A percentile compares a stretch with the other conserved stretches of the same genome.
Evolutionary conservation across 2,329 filamentous ascomycete genomes (phyloP).

Genomic region (Paraphoma sp.): DNA sequence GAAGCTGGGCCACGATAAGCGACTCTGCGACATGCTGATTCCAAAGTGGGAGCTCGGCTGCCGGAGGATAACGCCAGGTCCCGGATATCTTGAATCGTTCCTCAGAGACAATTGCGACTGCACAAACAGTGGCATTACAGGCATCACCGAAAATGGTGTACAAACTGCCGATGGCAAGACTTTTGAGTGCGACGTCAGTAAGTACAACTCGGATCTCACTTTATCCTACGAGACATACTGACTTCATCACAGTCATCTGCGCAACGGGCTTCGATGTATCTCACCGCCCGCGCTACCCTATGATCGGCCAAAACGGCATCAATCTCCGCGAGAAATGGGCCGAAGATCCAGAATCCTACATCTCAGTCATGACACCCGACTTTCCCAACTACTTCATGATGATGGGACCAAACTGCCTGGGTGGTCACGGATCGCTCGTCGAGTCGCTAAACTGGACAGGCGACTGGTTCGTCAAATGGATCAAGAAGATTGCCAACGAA

Average conservation of each 20-base stretch:
- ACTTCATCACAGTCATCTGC: conserved; percentile 14
- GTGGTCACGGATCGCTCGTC: conserved; percentile 24
- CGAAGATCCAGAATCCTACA: conserved; percentile 47
- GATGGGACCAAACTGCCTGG: conserved; percentile 33
- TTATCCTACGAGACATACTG: not conserved
- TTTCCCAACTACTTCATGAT: conserved; percentile 29
- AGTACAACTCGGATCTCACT: not conserved
- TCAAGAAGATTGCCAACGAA: conserved; percentile 26
- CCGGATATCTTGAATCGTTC: conserved; percentile 57
- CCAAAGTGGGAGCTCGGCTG: conserved; percentile 34
- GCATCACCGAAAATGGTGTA: conserved; percentile 53
- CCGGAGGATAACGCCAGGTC: conserved; percentile 53
- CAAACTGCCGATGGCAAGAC: conserved; percentile 50
- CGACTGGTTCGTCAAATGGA: conserved; percentile 30
- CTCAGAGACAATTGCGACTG: conserved; percentile 56
- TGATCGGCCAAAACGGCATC: conserved; percentile 48
- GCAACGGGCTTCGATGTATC: conserved; percentile 54
- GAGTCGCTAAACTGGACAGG: conserved; percentile 27
- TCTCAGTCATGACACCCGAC: conserved; percentile 40
- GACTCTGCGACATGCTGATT: conserved; percentile 20
- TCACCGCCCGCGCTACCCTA: conserved; percentile 50
- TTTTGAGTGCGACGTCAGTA: conserved; percentile 47
- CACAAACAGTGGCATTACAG: conserved; percentile 53
- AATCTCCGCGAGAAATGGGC: conserved; percentile 49
- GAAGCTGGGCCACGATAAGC: conserved; percentile 22